Base-by-base conservation (phyloP, 768 basidiomycete species). In the Agaricus subrufescens region DNA sequence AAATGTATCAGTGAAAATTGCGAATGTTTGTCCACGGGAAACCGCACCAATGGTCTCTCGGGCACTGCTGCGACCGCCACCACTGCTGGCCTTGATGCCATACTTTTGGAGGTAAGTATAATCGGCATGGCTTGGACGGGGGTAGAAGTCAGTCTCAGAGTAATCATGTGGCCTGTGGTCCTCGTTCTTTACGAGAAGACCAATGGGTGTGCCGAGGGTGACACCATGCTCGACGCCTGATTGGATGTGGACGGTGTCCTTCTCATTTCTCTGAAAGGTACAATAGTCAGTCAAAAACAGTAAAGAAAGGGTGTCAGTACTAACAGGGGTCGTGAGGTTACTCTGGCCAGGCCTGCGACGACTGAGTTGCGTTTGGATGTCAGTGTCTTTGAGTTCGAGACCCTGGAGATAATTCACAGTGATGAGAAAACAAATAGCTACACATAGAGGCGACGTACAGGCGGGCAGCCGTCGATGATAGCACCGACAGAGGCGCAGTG, bases 121-220 rank as follows among this genome's bases (percentile, higher is more conserved):
- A 70, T 99, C 97, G 11, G 97, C 97, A 65, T 99, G 97, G 61
- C 90, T 93, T 29, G 97, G 97, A 23, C 97, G 87, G 31, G 97
- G 97, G 76, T 94, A 99, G 52, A 94, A 75, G 68, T 99, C 97
- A 0, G 97, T 98, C 76, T 98, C 97, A 61, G 94, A 87, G 73
- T 99, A 99, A 72, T 99, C 97, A 66, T 98, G 91, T 19, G 97
- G 97, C 29, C 97, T 81, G 67, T 99, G 97, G 69, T 99, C 97
- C 74, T 98, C 94, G 72, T 99, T 99, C 65, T 85, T 91, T 39
- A 99, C 94, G 50, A 98, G 78, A n/a, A 99, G 84, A 1, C 87
- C 95, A 65, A 99, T 98, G 23, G 97, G 97, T 19, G 97, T 99
- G 46, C 97, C 97, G 23, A 99, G 85, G 2, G 97, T 98, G 29